Percentiles rank a stretch among this genome's conserved stretches.
These are phyloP conservation scores for Peronospora tabacina DNA, from an alignment of 352 stramenopile genomes.

Conservation along the genomic window DNA sequence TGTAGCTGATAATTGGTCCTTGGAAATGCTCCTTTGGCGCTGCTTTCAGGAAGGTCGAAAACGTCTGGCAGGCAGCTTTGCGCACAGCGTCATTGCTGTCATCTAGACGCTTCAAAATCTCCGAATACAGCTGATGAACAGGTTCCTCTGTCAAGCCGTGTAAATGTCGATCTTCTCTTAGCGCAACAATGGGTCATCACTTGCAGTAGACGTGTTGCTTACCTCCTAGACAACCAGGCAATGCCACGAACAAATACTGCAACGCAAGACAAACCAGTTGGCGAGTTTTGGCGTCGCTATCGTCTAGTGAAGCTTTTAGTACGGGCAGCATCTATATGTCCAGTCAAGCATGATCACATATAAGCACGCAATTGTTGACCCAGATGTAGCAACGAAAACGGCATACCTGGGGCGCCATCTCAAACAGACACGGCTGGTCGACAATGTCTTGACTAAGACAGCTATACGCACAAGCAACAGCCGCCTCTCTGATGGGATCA, in stretches of 20 bases:
- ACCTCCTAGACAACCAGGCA: constrained; percentile 72
- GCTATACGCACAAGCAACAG: constrained; percentile 81
- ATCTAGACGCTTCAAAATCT: constrained; percentile 89
- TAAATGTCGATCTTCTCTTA: constrained; percentile 5
- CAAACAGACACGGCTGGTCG: constrained; percentile 73
- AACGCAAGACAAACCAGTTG: constrained; percentile 84
- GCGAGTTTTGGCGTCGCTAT: constrained; percentile 82
- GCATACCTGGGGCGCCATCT: constrained; percentile 62
- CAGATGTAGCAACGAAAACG: neutral
- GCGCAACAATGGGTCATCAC: neutral
- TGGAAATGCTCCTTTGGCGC: constrained; percentile 79
- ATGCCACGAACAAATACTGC: constrained; percentile 81
- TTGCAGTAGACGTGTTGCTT: neutral
- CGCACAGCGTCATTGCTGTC: constrained; percentile 89
- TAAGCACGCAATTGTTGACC: neutral
- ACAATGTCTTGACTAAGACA: constrained; percentile 68
- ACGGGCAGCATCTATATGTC: constrained; percentile 70
- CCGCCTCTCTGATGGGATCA: constrained; percentile 63
- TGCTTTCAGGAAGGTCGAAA: constrained; percentile 78
- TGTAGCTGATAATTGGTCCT: constrained; percentile 88
- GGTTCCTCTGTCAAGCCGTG: constrained; percentile 62
- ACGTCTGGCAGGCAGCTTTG: constrained; percentile 80
- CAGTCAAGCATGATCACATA: constrained; percentile 1
- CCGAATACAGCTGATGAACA: constrained; percentile 86
- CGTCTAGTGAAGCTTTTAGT: constrained; percentile 84